Conservation (phyloP, 2,329 filamentous ascomycete species). For the Tolypocladium ophioglossoides region DNA sequence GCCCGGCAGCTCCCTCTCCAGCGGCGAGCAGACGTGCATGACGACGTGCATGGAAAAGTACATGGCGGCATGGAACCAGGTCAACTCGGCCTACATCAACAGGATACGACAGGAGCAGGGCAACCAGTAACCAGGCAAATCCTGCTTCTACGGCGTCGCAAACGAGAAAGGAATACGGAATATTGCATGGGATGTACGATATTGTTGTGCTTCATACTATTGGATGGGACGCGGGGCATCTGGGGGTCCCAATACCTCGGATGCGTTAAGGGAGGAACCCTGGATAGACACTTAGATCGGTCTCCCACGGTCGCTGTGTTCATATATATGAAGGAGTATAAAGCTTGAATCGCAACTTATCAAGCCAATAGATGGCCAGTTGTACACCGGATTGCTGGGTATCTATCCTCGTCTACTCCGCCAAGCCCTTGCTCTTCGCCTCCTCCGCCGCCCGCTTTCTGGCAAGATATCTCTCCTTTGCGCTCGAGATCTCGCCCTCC, state of each 20-base stretch:
- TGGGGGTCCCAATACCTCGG: background rate
- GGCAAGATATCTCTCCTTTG: conserved; percentile 69
- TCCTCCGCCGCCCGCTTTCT: conserved; percentile 66
- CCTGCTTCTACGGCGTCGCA: background rate
- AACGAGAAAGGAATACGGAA: background rate
- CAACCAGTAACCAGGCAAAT: conserved; percentile 6
- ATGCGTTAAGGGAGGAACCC: background rate
- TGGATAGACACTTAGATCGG: background rate
- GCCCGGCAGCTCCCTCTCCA: conserved; percentile 55
- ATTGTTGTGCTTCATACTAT: background rate
- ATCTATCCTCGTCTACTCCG: conserved; percentile 18
- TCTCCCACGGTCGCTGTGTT: background rate
- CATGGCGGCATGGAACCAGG: conserved; percentile 68
- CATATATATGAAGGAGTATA: background rate
- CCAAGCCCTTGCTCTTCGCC: conserved; percentile 42
- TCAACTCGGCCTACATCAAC: conserved; percentile 57
- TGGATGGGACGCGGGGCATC: background rate
- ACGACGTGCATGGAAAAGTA: conserved; percentile 78
- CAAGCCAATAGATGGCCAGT: background rate
- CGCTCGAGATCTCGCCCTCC: conserved; percentile 62
- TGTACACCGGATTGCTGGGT: conserved; percentile 10
- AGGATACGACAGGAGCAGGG: conserved; percentile 49
- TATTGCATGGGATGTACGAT: background rate
- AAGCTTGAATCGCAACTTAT: background rate
- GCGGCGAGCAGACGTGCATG: conserved; percentile 59